Evolutionary conservation across 345 rosid species (phyloP), one percentile per base, ranked within the genome.

Genomic region (Adansonia digitata): DNA sequence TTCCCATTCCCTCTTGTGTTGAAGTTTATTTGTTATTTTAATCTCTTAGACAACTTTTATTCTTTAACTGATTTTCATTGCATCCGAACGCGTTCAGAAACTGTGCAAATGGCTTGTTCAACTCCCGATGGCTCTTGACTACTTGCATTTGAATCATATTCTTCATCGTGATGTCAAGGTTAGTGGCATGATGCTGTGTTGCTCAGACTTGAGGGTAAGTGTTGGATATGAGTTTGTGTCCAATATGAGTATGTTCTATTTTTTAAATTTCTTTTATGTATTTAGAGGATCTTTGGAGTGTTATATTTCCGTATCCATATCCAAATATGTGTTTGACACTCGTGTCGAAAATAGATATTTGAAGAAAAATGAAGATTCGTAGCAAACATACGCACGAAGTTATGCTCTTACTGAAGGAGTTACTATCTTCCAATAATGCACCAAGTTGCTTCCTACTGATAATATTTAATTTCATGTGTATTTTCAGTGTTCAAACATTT

Each of bases 101-200:
- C 94, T 96, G 66, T 96, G 99, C 67, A 96, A 89, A 82, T 96
- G 99, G 99, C 91, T 96, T 66, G 97, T 92, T 77, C 97, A 96
- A 81, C 97, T 96, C 77, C 84, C 92, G 65, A 77, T 96, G 97
- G 99, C 99, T 24, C 98, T 96, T 45, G 98, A 93, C 79, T 96
- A 96, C 88, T 85, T 96, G 87, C 98, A 93, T 77, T 81, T 78
- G 76, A 96, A 89, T 81, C 98, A 96, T 77, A 92, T 96, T 83
- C 97, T 96, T 77, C 99, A 96, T 86, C 98, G 99, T 34, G 99
- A 96, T 89, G 99, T 96, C 84, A 96, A 96, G 97, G 99, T 93
- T 72, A 76, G 89, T 80, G 67, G 27, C 79, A 42, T 71, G 6
- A 3, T 62, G 62, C 74, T 24, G 2, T 48, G n/a, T n/a, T n/a